Conservation (phyloP, 202 grass and related monocot genomes). For the Setaria viridis region DNA sequence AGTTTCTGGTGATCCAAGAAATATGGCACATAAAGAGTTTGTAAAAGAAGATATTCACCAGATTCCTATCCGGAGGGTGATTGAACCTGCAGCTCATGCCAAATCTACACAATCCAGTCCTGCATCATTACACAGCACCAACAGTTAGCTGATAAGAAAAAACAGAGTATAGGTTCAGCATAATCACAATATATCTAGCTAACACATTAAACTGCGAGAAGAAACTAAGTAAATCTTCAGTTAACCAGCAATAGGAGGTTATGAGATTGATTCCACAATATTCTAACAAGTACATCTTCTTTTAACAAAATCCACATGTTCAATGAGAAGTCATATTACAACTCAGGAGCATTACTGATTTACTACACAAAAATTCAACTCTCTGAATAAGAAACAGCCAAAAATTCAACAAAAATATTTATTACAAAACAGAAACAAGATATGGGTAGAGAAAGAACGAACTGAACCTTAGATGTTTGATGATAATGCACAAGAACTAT, state of each 20-base stretch:
- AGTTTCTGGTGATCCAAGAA: too few species aligned
- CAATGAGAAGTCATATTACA: not conserved
- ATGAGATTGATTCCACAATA: not conserved
- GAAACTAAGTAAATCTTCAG: too few species aligned
- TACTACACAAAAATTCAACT: not conserved
- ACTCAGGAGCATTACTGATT: not conserved
- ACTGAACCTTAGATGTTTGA: constrained; percentile 85
- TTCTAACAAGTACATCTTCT: not conserved
- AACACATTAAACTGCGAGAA: too few species aligned
- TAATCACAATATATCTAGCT: too few species aligned
- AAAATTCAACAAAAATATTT: constrained; percentile 23
- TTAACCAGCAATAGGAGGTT: not conserved
- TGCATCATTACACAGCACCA: too few species aligned
- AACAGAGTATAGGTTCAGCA: too few species aligned
- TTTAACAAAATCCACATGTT: constrained; percentile 23
- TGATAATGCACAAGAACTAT: constrained; percentile 99
- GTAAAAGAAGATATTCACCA: too few species aligned
- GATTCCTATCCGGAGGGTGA: too few species aligned
- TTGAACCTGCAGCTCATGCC: too few species aligned
- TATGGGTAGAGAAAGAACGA: constrained; percentile 44
- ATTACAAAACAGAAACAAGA: constrained; percentile 34
- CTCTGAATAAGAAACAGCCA: not conserved
- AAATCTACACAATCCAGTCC: too few species aligned
- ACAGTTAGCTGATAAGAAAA: too few species aligned
- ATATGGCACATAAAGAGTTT: too few species aligned